phyloP scores from a whole-genome alignment of 2,329 filamentous ascomycete genomes.

The Aspergillus persii region DNA sequence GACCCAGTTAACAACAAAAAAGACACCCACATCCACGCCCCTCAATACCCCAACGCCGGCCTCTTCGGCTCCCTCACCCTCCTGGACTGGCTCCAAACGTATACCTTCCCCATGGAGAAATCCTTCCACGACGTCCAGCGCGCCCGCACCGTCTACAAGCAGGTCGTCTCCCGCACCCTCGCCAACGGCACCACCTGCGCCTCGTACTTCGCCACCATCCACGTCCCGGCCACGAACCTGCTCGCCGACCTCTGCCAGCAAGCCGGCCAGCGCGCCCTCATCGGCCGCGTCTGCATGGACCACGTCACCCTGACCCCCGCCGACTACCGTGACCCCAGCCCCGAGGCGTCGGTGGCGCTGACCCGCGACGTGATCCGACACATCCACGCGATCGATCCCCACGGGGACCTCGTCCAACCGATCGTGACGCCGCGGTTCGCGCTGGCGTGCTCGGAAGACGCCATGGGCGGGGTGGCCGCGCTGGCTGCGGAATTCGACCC shows the following conservation, averaged over 20 bases:
- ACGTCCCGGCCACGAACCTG: constrained; percentile 85
- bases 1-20: background rate
- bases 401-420: constrained; percentile 61
- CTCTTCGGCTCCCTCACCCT: constrained; percentile 93
- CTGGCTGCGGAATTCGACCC: constrained; percentile 63
- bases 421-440: constrained; percentile 73
- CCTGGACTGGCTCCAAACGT: constrained; percentile 87
- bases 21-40: constrained; percentile 95
- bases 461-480: constrained; percentile 62
- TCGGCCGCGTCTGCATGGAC: constrained; percentile 97
- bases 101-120: constrained; percentile 90
- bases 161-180: constrained; percentile 75
- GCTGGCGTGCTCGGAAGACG: constrained; percentile 50
- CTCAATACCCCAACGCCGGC: constrained; percentile 91
- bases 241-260: constrained; percentile 79
- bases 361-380: constrained; percentile 64
- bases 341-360: constrained; percentile 55
- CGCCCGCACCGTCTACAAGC: constrained; percentile 63
- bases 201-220: constrained; percentile 89
- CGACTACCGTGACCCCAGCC: constrained; percentile 74
- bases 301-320: constrained; percentile 61
- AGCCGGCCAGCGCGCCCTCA: constrained; percentile 81
- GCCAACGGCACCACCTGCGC: constrained; percentile 90
- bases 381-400: constrained; percentile 66
- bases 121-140: constrained; percentile 55